phyloP scores from a whole-genome alignment of 2,329 filamentous ascomycete species.

The Camptophora hylomeconis region DNA sequence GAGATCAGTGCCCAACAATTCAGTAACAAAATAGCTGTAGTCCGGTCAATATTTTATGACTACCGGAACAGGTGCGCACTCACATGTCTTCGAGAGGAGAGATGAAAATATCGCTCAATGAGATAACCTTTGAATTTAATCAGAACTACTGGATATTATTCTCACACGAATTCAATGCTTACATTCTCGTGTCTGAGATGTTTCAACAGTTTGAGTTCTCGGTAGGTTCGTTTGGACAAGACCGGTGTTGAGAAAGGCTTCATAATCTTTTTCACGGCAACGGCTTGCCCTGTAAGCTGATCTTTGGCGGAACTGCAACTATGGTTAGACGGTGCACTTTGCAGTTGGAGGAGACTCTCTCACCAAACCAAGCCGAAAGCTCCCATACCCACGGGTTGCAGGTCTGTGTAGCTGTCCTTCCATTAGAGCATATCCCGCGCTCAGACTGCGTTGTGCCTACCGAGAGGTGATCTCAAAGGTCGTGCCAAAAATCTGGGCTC shows the following conservation, averaged over 20 bases:
- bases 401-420: constrained; percentile 70
- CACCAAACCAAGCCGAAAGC: constrained; percentile 98
- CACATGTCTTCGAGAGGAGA: constrained; percentile 98
- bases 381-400: constrained; percentile 98
- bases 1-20: constrained; percentile 90
- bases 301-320: constrained; percentile 76
- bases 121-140: constrained; percentile 59
- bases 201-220: constrained; percentile 93
- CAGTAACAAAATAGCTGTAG: constrained; percentile 86
- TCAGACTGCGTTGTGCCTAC: constrained; percentile 36
- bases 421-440: constrained; percentile 16
- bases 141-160: constrained; percentile 10
- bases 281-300: constrained; percentile 90
- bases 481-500: constrained; percentile 97
- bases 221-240: constrained; percentile 91
- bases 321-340: too few species aligned
- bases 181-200: constrained; percentile 96
- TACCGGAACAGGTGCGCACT: constrained; percentile 20
- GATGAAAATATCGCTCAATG: constrained; percentile 98
- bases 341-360: constrained; percentile 6
- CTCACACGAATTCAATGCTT: constrained; percentile 20
- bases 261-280: constrained; percentile 99
- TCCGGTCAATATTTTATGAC: constrained; percentile 11
- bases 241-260: constrained; percentile 99
- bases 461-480: constrained; percentile 99